A percentile compares a stretch with the other conserved stretches of the same genome.
Evolutionary conservation across 2,329 filamentous ascomycete species (phyloP).

Genomic region (Helminthosporium solani): DNA sequence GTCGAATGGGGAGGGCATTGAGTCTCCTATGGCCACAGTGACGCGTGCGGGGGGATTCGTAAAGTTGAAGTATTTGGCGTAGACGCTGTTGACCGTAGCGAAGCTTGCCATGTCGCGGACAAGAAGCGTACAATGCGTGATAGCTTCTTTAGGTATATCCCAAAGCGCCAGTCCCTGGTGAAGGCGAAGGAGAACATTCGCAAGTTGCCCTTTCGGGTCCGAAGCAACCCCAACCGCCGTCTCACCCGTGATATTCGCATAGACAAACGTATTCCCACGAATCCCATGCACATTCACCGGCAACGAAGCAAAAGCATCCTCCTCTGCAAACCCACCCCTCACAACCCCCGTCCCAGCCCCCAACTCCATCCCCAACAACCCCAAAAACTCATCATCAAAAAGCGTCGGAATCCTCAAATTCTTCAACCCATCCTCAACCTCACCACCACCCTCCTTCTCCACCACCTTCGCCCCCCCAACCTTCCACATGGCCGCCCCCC

Average conservation of each 20-base stretch:
- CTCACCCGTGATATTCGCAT: slow-evolving; percentile 38
- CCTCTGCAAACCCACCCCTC: slow-evolving; percentile 1
- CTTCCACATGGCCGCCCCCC: slow-evolving; percentile 73
- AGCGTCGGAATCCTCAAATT: slow-evolving; percentile 61
- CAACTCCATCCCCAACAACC: slow-evolving; percentile 28
- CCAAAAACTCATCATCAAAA: slow-evolving; percentile 64
- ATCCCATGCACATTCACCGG: slow-evolving; percentile 9
- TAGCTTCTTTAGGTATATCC: slow-evolving; percentile 25
- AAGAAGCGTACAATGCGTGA: slow-evolving; percentile 59
- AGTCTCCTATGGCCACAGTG: slow-evolving; percentile 73
- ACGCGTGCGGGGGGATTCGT: slow-evolving; percentile 85
- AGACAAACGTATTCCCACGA: slow-evolving; percentile 47
- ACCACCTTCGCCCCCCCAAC: slow-evolving; percentile 60
- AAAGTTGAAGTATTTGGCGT: slow-evolving; percentile 69
- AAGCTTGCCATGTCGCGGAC: slow-evolving; percentile 82
- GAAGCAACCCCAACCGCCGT: background rate
- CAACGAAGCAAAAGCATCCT: background rate
- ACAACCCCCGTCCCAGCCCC: slow-evolving; percentile 4
- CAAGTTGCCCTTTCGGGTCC: slow-evolving; percentile 31
- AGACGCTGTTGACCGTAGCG: slow-evolving; percentile 69
- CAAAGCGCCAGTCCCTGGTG: slow-evolving; percentile 24
- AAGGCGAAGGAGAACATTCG: slow-evolving; percentile 42
- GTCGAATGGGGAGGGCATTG: slow-evolving; percentile 60
- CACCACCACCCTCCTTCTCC: slow-evolving; percentile 40
- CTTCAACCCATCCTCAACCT: slow-evolving; percentile 11